Percentiles rank a stretch among this genome's conserved stretches.
These are phyloP conservation scores for Trichopus zeylanicus DNA, from an alignment of 116 monocot species.

Conservation along the genomic window DNA sequence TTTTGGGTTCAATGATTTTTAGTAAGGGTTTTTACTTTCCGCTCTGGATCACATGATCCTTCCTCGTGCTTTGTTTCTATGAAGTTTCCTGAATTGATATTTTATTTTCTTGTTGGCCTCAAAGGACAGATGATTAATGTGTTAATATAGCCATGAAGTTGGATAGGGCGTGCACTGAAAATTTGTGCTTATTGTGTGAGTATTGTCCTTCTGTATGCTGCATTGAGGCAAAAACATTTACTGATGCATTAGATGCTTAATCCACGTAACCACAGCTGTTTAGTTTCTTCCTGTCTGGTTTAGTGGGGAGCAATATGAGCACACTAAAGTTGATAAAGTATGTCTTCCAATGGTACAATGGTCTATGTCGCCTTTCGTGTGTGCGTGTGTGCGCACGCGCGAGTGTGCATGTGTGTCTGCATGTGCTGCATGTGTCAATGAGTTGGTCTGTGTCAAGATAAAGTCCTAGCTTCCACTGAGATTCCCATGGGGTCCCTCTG, in stretches of 20 bases:
- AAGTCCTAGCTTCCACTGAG: constrained; percentile 74
- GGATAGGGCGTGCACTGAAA: background rate
- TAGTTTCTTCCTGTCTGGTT: constrained; percentile 96
- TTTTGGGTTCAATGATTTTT: too few relatives aligned
- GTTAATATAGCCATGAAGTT: background rate
- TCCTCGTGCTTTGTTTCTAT: background rate
- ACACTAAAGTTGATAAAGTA: constrained; percentile 55
- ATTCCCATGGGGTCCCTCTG: constrained; percentile 79
- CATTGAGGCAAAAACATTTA: too few relatives aligned
- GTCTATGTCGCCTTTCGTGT: constrained; percentile 85
- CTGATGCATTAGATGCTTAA: background rate
- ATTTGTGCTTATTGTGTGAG: too few relatives aligned
- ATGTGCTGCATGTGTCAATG: too few relatives aligned
- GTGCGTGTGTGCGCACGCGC: too few relatives aligned
- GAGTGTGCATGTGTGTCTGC: too few relatives aligned
- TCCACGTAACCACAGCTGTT: constrained; percentile 51
- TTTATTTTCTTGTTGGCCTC: background rate
- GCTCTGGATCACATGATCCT: too few relatives aligned
- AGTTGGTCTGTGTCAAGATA: constrained; percentile 85
- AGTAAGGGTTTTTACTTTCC: too few relatives aligned
- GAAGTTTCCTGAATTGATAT: background rate
- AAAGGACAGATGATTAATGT: background rate
- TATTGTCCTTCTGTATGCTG: too few relatives aligned
- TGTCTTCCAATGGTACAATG: constrained; percentile 79
- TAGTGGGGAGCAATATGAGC: constrained; percentile 74